Evolutionary conservation across 257 asterid species (phyloP).

Genomic region (Nicotiana otophora): DNA sequence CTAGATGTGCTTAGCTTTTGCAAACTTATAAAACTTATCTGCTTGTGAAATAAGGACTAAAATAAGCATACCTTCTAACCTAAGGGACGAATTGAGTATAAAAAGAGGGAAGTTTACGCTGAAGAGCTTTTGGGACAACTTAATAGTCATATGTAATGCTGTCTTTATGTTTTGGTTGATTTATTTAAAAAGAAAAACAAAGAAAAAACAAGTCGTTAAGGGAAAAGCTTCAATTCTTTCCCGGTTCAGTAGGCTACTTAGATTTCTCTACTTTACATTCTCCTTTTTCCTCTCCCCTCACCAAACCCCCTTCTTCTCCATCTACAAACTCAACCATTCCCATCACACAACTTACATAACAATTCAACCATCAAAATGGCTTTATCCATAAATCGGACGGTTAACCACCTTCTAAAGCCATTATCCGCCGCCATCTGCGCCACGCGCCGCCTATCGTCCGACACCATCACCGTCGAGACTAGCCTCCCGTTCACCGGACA

Average conservation of each 20-base stretch:
- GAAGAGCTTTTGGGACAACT: no score
- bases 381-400: background rate
- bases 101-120: no score
- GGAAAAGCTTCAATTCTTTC: background rate
- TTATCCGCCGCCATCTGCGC: slow-evolving; percentile 9
- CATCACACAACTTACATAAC: background rate
- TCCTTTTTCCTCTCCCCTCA: background rate
- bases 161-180: no score
- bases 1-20: no score
- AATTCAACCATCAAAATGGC: background rate
- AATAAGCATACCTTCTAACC: no score
- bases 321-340: background rate
- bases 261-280: no score
- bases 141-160: no score
- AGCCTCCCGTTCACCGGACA: slow-evolving; percentile 77
- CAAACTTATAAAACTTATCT: no score
- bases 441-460: slow-evolving; percentile 43
- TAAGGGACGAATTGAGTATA: no score
- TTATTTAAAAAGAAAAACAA: no score
- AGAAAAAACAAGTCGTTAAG: background rate
- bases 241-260: background rate
- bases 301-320: background rate
- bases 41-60: no score
- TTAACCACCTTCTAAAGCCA: slow-evolving; percentile 3
- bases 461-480: slow-evolving; percentile 67